Evolutionary conservation across 129 eudicot genomes (phyloP).

Genomic region (Artemisia tridentata): DNA sequence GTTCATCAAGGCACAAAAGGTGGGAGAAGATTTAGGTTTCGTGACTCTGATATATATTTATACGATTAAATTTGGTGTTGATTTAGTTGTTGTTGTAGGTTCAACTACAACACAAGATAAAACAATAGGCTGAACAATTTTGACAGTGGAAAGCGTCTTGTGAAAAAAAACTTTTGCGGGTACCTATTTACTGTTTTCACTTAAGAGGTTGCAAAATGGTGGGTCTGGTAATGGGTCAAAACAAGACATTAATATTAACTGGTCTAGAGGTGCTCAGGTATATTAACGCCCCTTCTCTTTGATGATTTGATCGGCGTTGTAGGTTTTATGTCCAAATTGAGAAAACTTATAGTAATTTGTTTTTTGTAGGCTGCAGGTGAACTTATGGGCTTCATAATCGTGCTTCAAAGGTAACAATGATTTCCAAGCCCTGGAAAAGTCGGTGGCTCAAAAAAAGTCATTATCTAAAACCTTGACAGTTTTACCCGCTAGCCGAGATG

Average conservation of each 20-base stretch:
- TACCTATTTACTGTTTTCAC: conserved; percentile 12
- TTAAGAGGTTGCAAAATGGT: background rate
- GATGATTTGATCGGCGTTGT: no score
- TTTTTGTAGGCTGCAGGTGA: no score
- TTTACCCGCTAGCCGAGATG: no score
- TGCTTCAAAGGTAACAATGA: no score
- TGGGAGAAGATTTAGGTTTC: conserved; percentile 17
- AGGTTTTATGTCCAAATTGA: no score
- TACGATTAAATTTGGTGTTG: conserved; percentile 13
- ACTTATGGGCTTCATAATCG: no score
- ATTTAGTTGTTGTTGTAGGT: conserved; percentile 52
- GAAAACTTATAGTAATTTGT: no score
- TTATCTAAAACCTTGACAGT: no score
- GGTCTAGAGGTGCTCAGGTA: no score
- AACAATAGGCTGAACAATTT: conserved; percentile 96
- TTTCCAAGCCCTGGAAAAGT: no score
- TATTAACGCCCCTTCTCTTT: no score
- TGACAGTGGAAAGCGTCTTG: conserved; percentile 98
- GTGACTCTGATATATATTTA: background rate
- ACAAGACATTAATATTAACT: background rate
- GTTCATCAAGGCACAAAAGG: conserved; percentile 97
- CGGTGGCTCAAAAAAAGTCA: no score
- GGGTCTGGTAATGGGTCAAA: background rate
- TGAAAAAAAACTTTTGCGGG: conserved; percentile 92
- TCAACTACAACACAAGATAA: conserved; percentile 95